Conservation (phyloP, 192 early-diverging fungal genomes). For the Helicostylum pulchrum region DNA sequence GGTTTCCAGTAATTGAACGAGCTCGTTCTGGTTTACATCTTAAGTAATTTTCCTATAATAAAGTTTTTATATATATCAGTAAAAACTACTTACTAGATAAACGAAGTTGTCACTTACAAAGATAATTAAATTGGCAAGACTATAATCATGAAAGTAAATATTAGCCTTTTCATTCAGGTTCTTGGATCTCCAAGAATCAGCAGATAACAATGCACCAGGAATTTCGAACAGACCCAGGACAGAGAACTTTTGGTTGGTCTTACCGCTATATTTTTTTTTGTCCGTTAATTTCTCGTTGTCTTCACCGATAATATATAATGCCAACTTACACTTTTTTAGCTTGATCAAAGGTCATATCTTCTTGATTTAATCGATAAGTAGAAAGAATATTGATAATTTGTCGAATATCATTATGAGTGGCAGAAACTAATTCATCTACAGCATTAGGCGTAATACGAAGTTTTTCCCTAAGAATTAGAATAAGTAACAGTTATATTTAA, state of each 20-base stretch:
- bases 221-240: constrained; percentile 73
- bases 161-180: constrained; percentile 77
- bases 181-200: constrained; percentile 36
- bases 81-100: not conserved
- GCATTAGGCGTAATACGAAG: constrained; percentile 75
- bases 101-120: constrained; percentile 48
- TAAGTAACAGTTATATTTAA: not conserved
- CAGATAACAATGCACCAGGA: constrained; percentile 58
- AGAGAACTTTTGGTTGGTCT: constrained; percentile 28
- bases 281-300: not conserved
- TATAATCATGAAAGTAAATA: constrained; percentile 88
- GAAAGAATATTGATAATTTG: constrained; percentile 95
- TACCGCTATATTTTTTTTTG: constrained; percentile 22
- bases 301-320: not conserved
- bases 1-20: not conserved
- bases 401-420: constrained; percentile 88
- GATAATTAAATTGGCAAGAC: constrained; percentile 88
- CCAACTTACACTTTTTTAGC: constrained; percentile 64
- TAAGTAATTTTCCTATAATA: constrained; percentile 36
- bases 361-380: constrained; percentile 72
- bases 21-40: constrained; percentile 24
- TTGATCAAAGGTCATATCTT: constrained; percentile 75
- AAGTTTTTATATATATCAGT: not conserved
- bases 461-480: constrained; percentile 56
- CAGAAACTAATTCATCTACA: constrained; percentile 73